These are phyloP conservation scores for Mychonastes homosphaera DNA, from an alignment of 139 green algal species.

Conservation along the genomic window DNA sequence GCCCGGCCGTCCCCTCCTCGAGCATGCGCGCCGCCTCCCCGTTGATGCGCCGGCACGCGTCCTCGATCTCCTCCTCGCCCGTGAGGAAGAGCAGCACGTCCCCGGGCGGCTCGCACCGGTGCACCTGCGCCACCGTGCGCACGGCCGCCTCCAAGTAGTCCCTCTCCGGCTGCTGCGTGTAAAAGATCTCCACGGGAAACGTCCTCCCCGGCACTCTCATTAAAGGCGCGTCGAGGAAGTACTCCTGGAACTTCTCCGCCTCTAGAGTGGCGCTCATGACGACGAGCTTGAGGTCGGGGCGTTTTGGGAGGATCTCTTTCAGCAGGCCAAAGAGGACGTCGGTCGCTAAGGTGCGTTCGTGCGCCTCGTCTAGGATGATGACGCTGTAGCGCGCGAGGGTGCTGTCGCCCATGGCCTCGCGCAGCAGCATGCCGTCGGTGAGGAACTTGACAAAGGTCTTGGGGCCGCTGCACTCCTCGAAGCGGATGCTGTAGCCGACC, in stretches of 20 bases:
- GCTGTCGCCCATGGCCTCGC: conserved; percentile 88
- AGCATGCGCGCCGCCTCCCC: conserved; percentile 58
- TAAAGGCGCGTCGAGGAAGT: conserved; percentile 89
- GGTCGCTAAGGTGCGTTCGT: conserved; percentile 96
- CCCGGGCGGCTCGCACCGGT: conserved; percentile 69
- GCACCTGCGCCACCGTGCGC: conserved; percentile 93
- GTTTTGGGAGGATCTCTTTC: conserved; percentile 82
- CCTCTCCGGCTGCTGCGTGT: conserved; percentile 94
- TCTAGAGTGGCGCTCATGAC: conserved; percentile 99
- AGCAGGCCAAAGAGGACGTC: conserved; percentile 98
- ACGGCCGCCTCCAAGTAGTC: conserved; percentile 98
- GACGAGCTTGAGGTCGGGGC: conserved; percentile 91
- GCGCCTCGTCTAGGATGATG: conserved; percentile 98
- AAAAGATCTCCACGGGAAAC: conserved; percentile 99
- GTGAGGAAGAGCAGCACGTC: conserved; percentile 98
- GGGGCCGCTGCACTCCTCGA: conserved; percentile 87
- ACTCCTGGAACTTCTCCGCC: conserved; percentile 98
- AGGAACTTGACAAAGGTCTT: conserved; percentile 95
- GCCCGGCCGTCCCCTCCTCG: conserved; percentile 57
- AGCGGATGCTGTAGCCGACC: conserved; percentile 96
- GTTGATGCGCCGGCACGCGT: conserved; percentile 87
- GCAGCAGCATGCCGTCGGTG: conserved; percentile 94
- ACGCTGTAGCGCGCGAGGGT: conserved; percentile 67
- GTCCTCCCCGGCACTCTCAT: conserved; percentile 96
- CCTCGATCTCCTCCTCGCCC: conserved; percentile 99